Conservation (phyloP, 2,329 filamentous ascomycete genomes). For the Pseudogymnoascus sp. region DNA sequence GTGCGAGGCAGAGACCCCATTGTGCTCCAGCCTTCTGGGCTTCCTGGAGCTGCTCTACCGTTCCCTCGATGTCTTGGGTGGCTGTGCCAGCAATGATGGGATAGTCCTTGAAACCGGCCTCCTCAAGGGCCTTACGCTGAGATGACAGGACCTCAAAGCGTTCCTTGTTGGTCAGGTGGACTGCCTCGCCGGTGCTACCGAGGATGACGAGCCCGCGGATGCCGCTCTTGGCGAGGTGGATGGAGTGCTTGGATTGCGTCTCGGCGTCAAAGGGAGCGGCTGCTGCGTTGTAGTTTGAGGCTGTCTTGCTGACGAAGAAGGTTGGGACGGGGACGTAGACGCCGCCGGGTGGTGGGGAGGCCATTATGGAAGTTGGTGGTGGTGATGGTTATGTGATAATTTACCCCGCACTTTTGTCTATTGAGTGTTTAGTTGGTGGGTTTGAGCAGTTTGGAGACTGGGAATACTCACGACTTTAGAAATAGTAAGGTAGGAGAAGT, state of each 20-base stretch:
- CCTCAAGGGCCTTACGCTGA: slow-evolving; percentile 46
- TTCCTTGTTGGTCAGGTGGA: slow-evolving; percentile 50
- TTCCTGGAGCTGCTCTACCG: slow-evolving; percentile 41
- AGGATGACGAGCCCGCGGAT: slow-evolving; percentile 54
- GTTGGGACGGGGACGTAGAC: slow-evolving; percentile 48
- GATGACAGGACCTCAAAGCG: slow-evolving; percentile 46
- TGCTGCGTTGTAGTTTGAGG: slow-evolving; percentile 22
- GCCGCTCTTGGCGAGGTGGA: slow-evolving; percentile 52
- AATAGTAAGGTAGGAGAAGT: neutral
- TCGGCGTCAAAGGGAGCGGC: slow-evolving; percentile 42
- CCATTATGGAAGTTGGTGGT: slow-evolving; percentile 15
- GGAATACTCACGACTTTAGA: neutral
- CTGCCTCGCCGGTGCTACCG: slow-evolving; percentile 56
- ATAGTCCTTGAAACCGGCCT: slow-evolving; percentile 48
- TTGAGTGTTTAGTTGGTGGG: neutral
- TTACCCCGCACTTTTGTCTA: slow-evolving; percentile 2
- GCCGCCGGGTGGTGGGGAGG: slow-evolving; percentile 25
- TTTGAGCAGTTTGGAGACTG: neutral
- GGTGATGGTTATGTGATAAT: neutral
- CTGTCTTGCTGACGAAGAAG: slow-evolving; percentile 41
- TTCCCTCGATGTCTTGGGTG: slow-evolving; percentile 48
- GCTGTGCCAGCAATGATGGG: slow-evolving; percentile 54
- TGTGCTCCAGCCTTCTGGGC: slow-evolving; percentile 51
- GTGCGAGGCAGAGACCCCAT: slow-evolving; percentile 56
- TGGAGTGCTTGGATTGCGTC: slow-evolving; percentile 49